A percentile compares a stretch with the other conserved stretches of the same genome.
Evolutionary conservation across 106 monocot genomes (phyloP).

Genomic region (Dendrobium huoshanense): DNA sequence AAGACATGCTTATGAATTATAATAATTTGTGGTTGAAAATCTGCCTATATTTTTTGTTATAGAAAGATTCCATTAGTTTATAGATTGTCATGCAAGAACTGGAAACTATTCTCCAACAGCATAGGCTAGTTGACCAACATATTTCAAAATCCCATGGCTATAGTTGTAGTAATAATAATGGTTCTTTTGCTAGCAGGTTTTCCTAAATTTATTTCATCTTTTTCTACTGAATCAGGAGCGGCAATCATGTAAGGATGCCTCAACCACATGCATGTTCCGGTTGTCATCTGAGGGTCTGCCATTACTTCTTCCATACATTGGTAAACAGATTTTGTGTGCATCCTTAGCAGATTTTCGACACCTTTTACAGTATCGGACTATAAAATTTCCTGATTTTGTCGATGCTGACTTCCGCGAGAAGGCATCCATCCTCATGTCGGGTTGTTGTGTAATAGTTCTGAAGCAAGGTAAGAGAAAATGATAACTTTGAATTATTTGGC

Average conservation of each 20-base stretch:
- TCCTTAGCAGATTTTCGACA: constrained; percentile 64
- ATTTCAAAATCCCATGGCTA: not conserved
- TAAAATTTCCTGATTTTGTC: constrained; percentile 79
- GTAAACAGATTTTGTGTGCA: constrained; percentile 70
- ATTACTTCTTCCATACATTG: constrained; percentile 76
- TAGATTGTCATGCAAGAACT: not conserved
- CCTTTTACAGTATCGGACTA: constrained; percentile 64
- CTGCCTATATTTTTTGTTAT: too few species aligned
- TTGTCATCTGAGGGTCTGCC: constrained; percentile 95
- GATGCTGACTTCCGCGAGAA: constrained; percentile 53
- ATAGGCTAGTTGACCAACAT: not conserved
- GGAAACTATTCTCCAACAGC: not conserved
- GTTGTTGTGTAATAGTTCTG: constrained; percentile 82
- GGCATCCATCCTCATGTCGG: constrained; percentile 45
- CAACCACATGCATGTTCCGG: constrained; percentile 61
- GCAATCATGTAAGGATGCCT: constrained; percentile 62
- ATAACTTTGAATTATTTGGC: not conserved
- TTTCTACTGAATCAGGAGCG: constrained; percentile 54
- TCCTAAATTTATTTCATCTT: not conserved
- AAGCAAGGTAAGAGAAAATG: constrained; percentile 42
- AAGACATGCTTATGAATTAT: too few species aligned
- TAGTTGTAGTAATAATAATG: not conserved
- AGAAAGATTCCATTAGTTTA: not conserved
- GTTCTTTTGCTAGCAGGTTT: not conserved
- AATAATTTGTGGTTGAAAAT: too few species aligned